phyloP scores from a whole-genome alignment of 2,329 filamentous ascomycete species.

The Aspergillus aculeatus region DNA sequence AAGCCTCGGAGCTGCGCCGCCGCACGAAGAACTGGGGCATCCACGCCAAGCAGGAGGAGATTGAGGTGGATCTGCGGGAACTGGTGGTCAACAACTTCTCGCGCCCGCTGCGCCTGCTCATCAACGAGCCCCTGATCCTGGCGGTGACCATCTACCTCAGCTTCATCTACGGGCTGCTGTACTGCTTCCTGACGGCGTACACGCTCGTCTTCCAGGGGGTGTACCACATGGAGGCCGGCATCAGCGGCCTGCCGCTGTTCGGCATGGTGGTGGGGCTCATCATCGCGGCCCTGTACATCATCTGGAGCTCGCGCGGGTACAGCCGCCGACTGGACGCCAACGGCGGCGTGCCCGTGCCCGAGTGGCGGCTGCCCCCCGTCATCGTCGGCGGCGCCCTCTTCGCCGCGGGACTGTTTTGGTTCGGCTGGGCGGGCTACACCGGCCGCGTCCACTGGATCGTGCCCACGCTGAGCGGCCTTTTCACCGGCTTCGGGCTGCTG shows the following conservation, averaged over 20 bases:
- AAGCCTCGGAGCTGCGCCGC: constrained; percentile 52
- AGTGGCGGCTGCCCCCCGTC: constrained; percentile 57
- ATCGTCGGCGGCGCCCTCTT: constrained; percentile 54
- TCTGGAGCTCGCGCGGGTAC: constrained; percentile 66
- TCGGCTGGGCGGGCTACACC: constrained; percentile 67
- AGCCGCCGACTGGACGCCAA: constrained; percentile 67
- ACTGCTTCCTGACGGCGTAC: constrained; percentile 40
- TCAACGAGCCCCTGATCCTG: constrained; percentile 45
- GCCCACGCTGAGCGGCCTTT: constrained; percentile 48
- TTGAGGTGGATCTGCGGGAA: constrained; percentile 50
- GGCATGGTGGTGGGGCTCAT: constrained; percentile 76
- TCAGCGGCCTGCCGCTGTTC: constrained; percentile 77
- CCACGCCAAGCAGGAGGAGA: constrained; percentile 54
- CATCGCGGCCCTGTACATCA: constrained; percentile 63
- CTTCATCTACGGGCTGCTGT: constrained; percentile 38
- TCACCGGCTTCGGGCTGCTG: constrained; percentile 59
- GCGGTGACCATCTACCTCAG: constrained; percentile 42
- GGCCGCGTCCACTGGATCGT: constrained; percentile 42
- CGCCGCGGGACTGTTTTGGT: constrained; percentile 70
- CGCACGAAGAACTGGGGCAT: constrained; percentile 59
- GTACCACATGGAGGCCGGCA: constrained; percentile 67
- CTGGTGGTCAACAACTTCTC: constrained; percentile 49
- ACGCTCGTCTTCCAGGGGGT: constrained; percentile 47
- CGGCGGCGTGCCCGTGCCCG: constrained; percentile 56
- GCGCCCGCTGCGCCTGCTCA: constrained; percentile 41